phyloP scores from a whole-genome alignment of 2,329 filamentous ascomycete genomes.

The Fusarium brevicatenulatum region DNA sequence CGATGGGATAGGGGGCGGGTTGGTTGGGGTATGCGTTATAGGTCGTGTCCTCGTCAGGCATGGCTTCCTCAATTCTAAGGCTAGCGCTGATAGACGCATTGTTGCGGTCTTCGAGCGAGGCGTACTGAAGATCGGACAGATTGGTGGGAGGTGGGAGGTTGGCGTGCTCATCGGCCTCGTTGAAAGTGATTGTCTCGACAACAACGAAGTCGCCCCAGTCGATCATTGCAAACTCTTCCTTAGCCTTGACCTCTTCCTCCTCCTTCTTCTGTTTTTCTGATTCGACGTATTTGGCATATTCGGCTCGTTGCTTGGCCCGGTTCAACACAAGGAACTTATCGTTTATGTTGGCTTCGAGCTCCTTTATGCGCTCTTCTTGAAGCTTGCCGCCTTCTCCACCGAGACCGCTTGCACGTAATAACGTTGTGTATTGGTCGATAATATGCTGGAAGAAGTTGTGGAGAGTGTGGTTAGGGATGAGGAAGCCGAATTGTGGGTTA shows the following conservation, averaged over 20 bases:
- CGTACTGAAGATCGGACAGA: slow-evolving; percentile 90
- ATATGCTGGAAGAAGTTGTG: slow-evolving; percentile 95
- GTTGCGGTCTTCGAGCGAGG: slow-evolving; percentile 94
- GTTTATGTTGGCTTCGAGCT: slow-evolving; percentile 77
- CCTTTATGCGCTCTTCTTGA: slow-evolving; percentile 75
- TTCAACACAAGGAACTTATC: slow-evolving; percentile 84
- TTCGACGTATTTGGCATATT: slow-evolving; percentile 87
- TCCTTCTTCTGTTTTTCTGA: slow-evolving; percentile 89
- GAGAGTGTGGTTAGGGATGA: slow-evolving; percentile 93
- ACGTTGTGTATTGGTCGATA: slow-evolving; percentile 90
- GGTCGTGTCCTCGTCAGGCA: slow-evolving; percentile 79
- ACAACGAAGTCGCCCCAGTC: slow-evolving; percentile 99
- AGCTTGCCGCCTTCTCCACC: slow-evolving; percentile 74
- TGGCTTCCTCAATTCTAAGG: slow-evolving; percentile 91
- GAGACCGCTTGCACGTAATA: slow-evolving; percentile 75
- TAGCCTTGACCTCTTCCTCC: slow-evolving; percentile 85
- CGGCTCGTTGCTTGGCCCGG: slow-evolving; percentile 84
- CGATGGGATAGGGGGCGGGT: slow-evolving; percentile 53
- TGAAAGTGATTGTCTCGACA: slow-evolving; percentile 94
- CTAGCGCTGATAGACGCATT: slow-evolving; percentile 85
- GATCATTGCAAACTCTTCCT: slow-evolving; percentile 80
- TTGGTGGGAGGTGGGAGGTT: slow-evolving; percentile 90
- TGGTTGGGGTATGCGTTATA: slow-evolving; percentile 60
- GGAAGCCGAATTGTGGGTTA: slow-evolving; percentile 96
- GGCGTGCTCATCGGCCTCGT: slow-evolving; percentile 84